Base-by-base conservation (phyloP, 805 yeast genomes). In the Zygotorulaspora florentina region DNA sequence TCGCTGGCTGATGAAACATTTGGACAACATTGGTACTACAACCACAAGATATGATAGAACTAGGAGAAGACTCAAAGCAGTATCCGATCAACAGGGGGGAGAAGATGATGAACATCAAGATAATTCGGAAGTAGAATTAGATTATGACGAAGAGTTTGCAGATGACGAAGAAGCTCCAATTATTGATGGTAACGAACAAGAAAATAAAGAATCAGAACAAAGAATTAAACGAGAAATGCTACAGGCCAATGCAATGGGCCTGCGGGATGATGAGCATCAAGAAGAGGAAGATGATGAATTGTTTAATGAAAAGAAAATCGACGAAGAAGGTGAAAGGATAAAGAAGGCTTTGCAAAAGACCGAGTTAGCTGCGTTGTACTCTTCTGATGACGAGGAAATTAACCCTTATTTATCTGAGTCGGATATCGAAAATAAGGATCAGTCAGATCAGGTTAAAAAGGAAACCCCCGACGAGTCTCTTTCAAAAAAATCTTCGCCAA, bases 141-240 rank as follows among this genome's bases (percentile, higher is more conserved):
- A 91, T 68, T 91, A 75, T 59, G 97, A 93, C 56, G 98, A 93
- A 64, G 97, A 90, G 64, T 93, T 93, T 67, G 97, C 93, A 23
- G 99, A 93, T 66, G 99, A 93, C 65, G 99, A 93, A 69, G 99
- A 91, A 64, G 98, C 98, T 1, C 99, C 99, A 25, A 86, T 93
- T 48, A 80, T 91, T 74, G 98, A 91, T 59, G 96, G 96, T 39
- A 75, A 90, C 50, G 98, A 91, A 61, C 96, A 93, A 59, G 98
- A 93, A 61, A 86, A 87, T 64, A 89, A 85, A 64, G 85, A 88
- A 51, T 85, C 89, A 42, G 96, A 93, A 66, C 79, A 75, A 54
- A 82, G 86, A 57, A 83, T 87, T 62, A 88, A 87, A 64, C 81
- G 76, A 52, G 95, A 87, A 64, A 87, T 86, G 95, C 69, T 84